phyloP scores from a whole-genome alignment of 306 rosid species.

The Argentina anserina region DNA sequence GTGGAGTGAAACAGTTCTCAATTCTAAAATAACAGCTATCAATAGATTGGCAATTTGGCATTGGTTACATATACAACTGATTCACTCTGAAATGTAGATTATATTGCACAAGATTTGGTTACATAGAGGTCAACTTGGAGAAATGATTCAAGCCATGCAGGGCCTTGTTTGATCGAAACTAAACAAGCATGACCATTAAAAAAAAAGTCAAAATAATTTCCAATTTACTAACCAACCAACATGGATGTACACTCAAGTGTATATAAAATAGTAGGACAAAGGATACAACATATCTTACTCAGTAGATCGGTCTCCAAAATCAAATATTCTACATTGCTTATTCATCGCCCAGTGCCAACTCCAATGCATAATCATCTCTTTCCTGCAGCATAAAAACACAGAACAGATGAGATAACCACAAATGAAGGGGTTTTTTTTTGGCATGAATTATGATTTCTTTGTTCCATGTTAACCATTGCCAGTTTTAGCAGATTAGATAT shows the following conservation, averaged over 20 bases:
- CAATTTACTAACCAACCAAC: neutral
- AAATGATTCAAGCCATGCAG: neutral
- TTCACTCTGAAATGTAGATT: neutral
- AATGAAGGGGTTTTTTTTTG: neutral
- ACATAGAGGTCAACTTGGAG: neutral
- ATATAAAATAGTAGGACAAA: neutral
- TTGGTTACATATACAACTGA: neutral
- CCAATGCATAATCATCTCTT: conserved; percentile 97
- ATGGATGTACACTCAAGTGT: neutral
- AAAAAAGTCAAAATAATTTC: neutral
- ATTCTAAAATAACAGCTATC: neutral
- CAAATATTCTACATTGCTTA: conserved; percentile 32
- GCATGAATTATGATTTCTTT: neutral
- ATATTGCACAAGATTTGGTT: neutral
- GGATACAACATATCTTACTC: conserved; percentile 4
- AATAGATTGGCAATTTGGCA: neutral
- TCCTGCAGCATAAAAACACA: conserved; percentile 53
- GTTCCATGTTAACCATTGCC: neutral
- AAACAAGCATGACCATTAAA: neutral
- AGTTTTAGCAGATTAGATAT: neutral
- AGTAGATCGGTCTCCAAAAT: conserved; percentile 13
- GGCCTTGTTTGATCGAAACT: neutral
- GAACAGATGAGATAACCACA: conserved; percentile 17
- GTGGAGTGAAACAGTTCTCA: neutral
- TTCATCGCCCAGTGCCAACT: conserved; percentile 94